Base-by-base conservation (phyloP, 495 filamentous ascomycete genomes). In the Hypoxylon rickii region DNA sequence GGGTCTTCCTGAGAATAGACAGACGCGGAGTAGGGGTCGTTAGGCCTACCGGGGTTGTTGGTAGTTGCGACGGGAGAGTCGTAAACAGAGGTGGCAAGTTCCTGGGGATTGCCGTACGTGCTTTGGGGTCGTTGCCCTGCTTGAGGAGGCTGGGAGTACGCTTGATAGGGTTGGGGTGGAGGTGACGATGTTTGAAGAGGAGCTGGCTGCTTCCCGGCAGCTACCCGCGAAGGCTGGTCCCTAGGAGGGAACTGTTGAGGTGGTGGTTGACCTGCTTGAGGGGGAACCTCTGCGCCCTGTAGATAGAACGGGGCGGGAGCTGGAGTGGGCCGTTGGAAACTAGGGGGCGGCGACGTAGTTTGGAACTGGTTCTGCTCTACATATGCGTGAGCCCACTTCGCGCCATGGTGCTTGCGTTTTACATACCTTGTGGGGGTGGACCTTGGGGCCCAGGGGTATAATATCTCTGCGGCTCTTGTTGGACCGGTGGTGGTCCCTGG, bases 41-140 rank as follows among this genome's bases (percentile, higher is more conserved):
- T 60, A 10, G 24, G 24, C 3, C 71, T 69, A 22, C 69, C 66
- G 7, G 73, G 64, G 44, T 79, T 76, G 46, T 78, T 81, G 41
- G 79, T 79, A 33, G 78, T 73, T 24, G 85, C 86, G 32, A 89
- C 81, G 15, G 90, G 90, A 4, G 88, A 89, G 64, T 93, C 88
- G 58, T 94, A 95, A 8, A 83, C 82, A 4, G 88, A 88, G n/a
- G 90, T 91, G 24, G 88, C 87, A 33, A 95, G 76, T 76, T 95
- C 90, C 69, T 93, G 90, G 1, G 90, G 89, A 38, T 86, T 84
- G 7, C 85, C 84, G 61, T 89, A 89, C 39, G 84, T 89, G 55
- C 86, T 91, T 67, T 87, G 85, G 3, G 86, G 88, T 20, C 81
- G 79, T 67, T 66, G 72, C 61, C 66, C 76, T 62, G 58, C 73